phyloP scores from a whole-genome alignment of 257 asterid genomes.

The Solanum appendiculatum region DNA sequence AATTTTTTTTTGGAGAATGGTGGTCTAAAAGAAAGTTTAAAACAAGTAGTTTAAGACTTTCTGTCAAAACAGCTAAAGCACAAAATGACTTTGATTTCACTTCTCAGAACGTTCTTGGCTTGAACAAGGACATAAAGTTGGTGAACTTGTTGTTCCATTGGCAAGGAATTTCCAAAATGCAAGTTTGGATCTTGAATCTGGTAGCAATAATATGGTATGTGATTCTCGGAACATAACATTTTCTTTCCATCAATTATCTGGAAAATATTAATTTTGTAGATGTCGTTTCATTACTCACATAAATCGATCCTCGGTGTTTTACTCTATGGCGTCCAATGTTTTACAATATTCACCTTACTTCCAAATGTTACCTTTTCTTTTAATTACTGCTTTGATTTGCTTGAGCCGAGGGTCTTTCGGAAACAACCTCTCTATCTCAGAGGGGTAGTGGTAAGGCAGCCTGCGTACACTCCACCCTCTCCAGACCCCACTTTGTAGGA shows the following conservation, averaged over 20 bases:
- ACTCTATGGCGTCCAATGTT: neutral
- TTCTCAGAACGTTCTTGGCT: slow-evolving; percentile 59
- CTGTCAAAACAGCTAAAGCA: neutral
- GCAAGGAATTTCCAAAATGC: slow-evolving; percentile 59
- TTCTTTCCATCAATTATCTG: neutral
- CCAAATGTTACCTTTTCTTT: neutral
- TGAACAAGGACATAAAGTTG: slow-evolving; percentile 67
- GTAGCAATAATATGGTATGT: slow-evolving; percentile 30
- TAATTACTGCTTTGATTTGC: neutral
- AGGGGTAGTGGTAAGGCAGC: neutral
- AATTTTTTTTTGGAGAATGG: neutral
- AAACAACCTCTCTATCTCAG: neutral
- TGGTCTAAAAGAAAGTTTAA: neutral
- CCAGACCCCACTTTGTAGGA: neutral
- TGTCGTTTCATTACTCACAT: neutral
- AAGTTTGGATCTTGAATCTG: slow-evolving; percentile 43
- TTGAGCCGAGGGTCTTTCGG: neutral
- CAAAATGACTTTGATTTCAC: neutral
- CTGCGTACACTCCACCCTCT: neutral
- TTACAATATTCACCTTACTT: neutral
- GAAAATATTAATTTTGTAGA: neutral
- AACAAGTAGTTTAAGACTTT: neutral
- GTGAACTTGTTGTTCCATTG: slow-evolving; percentile 69
- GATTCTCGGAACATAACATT: neutral
- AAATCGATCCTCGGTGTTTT: neutral